phyloP scores from a whole-genome alignment of 225 moss, liverwort and hornwort genomes.

The Pseudisothecium myosuroides region DNA sequence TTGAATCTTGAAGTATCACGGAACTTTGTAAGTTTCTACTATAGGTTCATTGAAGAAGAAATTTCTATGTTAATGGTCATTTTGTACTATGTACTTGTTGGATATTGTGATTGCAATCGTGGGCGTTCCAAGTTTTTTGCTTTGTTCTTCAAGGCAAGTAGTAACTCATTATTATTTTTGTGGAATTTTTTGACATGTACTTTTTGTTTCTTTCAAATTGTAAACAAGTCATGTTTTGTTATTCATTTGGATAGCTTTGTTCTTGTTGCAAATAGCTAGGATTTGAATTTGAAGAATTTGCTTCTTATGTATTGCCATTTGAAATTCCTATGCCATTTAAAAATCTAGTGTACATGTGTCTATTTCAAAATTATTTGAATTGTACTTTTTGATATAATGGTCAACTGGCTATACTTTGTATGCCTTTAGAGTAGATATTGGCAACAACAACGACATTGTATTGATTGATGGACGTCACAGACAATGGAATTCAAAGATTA shows the following conservation, averaged over 20 bases:
- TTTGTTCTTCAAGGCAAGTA: neutral
- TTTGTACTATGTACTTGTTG: neutral
- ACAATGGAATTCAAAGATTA: neutral
- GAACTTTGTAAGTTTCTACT: neutral
- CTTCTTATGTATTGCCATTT: neutral
- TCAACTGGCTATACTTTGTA: neutral
- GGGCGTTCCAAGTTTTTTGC: neutral
- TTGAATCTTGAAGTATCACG: neutral
- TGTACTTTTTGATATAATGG: neutral
- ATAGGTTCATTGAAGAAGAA: no score
- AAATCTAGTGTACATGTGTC: neutral
- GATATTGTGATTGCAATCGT: no score
- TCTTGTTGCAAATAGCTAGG: neutral
- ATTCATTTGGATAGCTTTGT: neutral
- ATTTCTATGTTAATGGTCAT: no score
- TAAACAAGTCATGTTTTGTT: neutral
- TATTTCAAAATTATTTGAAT: neutral
- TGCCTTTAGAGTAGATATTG: neutral
- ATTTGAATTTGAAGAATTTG: neutral
- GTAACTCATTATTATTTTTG: neutral
- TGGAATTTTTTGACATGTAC: neutral
- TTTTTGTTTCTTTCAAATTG: neutral
- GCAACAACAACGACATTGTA: rapidly evolving
- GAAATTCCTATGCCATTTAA: neutral
- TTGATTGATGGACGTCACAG: neutral